Evolutionary conservation across 371 early-diverging fungal species (phyloP).

Genomic region (Mucor velutinosus): DNA sequence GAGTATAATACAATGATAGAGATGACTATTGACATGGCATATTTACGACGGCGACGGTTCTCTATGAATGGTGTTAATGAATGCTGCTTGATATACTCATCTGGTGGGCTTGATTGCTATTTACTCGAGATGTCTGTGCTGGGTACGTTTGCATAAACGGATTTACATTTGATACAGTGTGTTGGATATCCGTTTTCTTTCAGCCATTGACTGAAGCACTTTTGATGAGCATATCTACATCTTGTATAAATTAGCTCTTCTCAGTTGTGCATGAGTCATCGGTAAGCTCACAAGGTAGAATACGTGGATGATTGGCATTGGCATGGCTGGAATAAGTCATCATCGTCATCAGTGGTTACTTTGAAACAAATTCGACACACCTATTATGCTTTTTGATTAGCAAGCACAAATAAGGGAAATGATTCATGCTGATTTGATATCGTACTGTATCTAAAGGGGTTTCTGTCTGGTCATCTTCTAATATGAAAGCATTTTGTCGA

Average conservation of each 20-base stretch:
- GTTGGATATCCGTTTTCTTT: neutral
- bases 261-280: neutral
- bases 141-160: neutral
- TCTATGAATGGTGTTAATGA: too few relatives aligned
- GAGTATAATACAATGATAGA: neutral
- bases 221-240: constrained; percentile 8
- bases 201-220: constrained; percentile 9
- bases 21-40: neutral
- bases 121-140: neutral
- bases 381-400: neutral
- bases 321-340: neutral
- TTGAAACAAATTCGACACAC: neutral
- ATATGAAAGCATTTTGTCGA: constrained; percentile 23
- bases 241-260: neutral
- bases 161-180: constrained; percentile 9
- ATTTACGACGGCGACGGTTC: neutral
- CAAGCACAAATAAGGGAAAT: neutral
- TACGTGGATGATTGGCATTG: neutral
- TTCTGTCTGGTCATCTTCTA: constrained; percentile 4
- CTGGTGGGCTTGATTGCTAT: neutral
- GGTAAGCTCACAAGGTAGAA: neutral
- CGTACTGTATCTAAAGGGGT: constrained; percentile 12
- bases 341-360: neutral
- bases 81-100: too few relatives aligned
- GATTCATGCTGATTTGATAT: neutral